A percentile compares a stretch with the other conserved stretches of the same genome.
phyloP scores from a whole-genome alignment of 768 basidiomycete species.

The Tulasnella sp. region DNA sequence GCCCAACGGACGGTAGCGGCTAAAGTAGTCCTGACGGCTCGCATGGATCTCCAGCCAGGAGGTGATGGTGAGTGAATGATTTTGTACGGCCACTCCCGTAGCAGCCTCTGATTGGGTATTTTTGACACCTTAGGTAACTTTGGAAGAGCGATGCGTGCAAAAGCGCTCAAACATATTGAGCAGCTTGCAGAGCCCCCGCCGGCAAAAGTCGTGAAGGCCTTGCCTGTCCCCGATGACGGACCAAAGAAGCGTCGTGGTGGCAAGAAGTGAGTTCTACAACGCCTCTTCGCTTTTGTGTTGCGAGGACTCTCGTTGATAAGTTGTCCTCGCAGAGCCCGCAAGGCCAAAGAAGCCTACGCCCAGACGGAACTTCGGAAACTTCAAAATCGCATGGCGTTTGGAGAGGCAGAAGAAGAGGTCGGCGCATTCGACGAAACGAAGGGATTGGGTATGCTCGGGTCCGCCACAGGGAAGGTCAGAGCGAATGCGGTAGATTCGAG shows the following conservation, averaged over 20 bases:
- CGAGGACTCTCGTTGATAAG: constrained; percentile 5
- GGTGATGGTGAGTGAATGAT: constrained; percentile 64
- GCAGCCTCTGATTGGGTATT: too few relatives aligned
- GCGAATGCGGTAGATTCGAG: constrained; percentile 80
- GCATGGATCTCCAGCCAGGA: constrained; percentile 84
- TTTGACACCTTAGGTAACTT: constrained; percentile 37
- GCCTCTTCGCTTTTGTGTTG: neutral
- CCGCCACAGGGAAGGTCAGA: constrained; percentile 73
- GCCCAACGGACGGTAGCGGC: constrained; percentile 90
- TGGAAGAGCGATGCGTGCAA: constrained; percentile 66
- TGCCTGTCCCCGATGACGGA: constrained; percentile 90
- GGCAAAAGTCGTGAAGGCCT: constrained; percentile 81
- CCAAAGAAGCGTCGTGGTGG: constrained; percentile 94
- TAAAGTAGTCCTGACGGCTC: constrained; percentile 77
- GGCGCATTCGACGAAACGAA: constrained; percentile 97
- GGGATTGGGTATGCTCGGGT: constrained; percentile 93
- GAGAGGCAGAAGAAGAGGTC: constrained; percentile 90
- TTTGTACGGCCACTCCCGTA: neutral
- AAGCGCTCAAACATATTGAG: constrained; percentile 89
- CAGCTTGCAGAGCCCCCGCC: constrained; percentile 89
- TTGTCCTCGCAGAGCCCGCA: constrained; percentile 56
- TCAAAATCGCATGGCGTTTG: constrained; percentile 94
- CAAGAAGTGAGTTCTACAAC: constrained; percentile 51
- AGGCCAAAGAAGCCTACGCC: constrained; percentile 97
- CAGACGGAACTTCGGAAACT: constrained; percentile 94